Base-by-base conservation (phyloP, 805 yeast species). In the Yarrowia sp. region DNA sequence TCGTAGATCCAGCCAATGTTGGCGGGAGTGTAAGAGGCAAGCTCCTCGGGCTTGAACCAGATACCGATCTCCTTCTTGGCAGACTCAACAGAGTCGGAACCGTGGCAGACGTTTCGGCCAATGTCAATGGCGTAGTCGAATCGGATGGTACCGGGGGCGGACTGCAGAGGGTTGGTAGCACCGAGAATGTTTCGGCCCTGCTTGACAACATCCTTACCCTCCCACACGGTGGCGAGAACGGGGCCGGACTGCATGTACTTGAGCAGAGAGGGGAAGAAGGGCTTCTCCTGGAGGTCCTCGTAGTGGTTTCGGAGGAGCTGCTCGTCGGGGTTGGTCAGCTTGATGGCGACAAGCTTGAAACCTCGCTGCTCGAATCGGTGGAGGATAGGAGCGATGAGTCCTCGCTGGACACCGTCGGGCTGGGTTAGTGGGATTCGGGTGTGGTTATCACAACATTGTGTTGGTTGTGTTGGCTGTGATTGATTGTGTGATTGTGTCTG, bases 321-420 rank as follows among this genome's bases (percentile, higher is more conserved):
- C 84, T 92, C 96, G 74, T 91, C 80, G 76, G 99, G 97, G 71
- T 85, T 82, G 76, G 88, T 83, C 78, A 95, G 83, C 86, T 95
- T 95, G 78, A 95, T 88, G 74, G 89, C 99, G 71, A 93, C 98
- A 75, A 95, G 87, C 83, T 93, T 95, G 92, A 80, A 95, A 74
- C 99, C 99, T 82, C 96, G 90, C 84, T 87, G 83, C 85, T 92
- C 97, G 81, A 96, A 95, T 82, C 98, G 91, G 74, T 87, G 83
- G 72, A 95, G 78, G 83, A 95, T 92, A 73, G 89, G 84, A 78
- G 96, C 81, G 82, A 93, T 84, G 78, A 95, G 84, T 70, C 98
- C 98, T 83, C 99, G 91, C 85, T 95, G 98, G 85, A 95, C 98
- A 82, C 98, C 99, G 82, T 95, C 99, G 82, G 99, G 99, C 87